Evolutionary conservation across 768 basidiomycete species (phyloP).

Genomic region (Tubosaeta sp.): DNA sequence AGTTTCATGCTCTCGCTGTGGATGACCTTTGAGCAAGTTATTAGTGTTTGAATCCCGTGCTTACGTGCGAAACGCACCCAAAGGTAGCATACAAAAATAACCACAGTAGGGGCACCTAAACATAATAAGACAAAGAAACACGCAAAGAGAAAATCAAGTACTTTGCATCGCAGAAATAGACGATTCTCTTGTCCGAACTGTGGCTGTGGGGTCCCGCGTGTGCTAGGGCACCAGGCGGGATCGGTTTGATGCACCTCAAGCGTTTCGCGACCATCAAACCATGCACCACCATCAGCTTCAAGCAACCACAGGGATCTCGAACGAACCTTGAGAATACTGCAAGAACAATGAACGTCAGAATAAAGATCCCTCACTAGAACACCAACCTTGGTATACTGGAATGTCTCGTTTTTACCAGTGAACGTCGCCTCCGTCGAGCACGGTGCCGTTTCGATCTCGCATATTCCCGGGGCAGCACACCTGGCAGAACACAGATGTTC

Average conservation of each 20-base stretch:
- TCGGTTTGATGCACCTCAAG: conserved; percentile 43
- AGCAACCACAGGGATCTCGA: neutral
- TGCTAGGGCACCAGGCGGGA: conserved; percentile 38
- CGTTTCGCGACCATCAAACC: conserved; percentile 41
- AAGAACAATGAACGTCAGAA: neutral
- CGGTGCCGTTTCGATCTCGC: conserved; percentile 48
- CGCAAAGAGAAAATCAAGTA: conserved; percentile 10
- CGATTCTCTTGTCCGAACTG: conserved; percentile 37
- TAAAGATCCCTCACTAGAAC: neutral
- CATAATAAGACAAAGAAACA: neutral
- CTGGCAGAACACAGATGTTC: conserved; percentile 43
- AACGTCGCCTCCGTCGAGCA: conserved; percentile 61
- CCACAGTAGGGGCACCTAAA: conserved; percentile 50
- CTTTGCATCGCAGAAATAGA: conserved; percentile 55
- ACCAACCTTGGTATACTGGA: conserved; percentile 59
- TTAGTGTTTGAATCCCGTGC: neutral
- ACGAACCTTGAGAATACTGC: conserved; percentile 52
- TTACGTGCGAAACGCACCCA: conserved; percentile 34
- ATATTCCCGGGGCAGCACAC: conserved; percentile 44
- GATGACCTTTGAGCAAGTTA: conserved; percentile 38
- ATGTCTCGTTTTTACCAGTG: conserved; percentile 54
- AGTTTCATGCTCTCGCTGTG: conserved; percentile 59
- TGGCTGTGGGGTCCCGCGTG: conserved; percentile 51
- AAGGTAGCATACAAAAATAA: conserved; percentile 55
- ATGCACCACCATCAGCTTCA: neutral